Conservation (phyloP, 139 green algal species). For the Tetradesmus obliquus region DNA sequence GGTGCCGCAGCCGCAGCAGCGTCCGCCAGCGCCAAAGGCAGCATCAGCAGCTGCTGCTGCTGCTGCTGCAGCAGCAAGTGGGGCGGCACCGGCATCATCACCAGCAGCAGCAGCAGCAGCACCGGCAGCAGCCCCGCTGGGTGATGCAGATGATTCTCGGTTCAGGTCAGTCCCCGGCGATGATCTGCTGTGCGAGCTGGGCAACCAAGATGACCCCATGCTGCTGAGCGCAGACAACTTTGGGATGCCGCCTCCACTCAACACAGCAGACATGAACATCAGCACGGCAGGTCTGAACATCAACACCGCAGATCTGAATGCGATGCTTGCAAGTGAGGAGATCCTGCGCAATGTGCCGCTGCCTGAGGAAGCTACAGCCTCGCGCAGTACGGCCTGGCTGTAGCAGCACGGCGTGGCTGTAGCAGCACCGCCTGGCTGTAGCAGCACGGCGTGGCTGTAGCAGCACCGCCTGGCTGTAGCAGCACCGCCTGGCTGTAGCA, state of each 20-base stretch:
- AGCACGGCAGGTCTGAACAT: constrained; percentile 8
- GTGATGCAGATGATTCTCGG: not conserved
- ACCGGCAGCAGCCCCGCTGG: not conserved
- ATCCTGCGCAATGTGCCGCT: constrained; percentile 29
- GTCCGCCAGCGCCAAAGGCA: not conserved
- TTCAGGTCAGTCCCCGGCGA: not conserved
- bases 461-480: not conserved
- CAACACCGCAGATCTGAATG: constrained; percentile 28
- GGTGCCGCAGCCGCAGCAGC: constrained; percentile 12
- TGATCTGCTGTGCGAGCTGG: not conserved
- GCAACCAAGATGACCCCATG: not conserved
- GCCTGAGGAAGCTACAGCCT: constrained; percentile 39
- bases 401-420: not conserved
- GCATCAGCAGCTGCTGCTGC: not conserved
- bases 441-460: not conserved
- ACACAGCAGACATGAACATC: constrained; percentile 14
- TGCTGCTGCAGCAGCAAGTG: not conserved
- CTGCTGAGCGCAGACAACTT: constrained; percentile 31
- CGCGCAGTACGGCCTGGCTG: constrained; percentile 39
- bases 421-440: not conserved
- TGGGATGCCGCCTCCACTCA: not conserved
- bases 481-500: not conserved
- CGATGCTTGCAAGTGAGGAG: constrained; percentile 22
- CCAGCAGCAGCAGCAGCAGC: not conserved
- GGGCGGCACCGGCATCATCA: not conserved